Base-by-base conservation (phyloP, 345 rosid genomes). In the Abelmoschus esculentus region DNA sequence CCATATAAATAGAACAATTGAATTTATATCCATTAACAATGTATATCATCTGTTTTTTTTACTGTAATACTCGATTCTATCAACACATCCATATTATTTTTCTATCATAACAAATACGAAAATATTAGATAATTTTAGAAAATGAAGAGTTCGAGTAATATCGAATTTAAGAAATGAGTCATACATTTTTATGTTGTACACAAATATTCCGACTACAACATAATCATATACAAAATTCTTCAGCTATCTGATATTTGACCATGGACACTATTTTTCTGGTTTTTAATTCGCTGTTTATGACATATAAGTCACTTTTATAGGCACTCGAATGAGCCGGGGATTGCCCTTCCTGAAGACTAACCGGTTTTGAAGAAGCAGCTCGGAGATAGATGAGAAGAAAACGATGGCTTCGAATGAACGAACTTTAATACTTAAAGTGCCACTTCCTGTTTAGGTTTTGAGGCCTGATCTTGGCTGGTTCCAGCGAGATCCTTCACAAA, bases 401-500 rank as follows among this genome's bases (percentile, higher is more conserved):
- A 54, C 32, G 61, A 26, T 40, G 32, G 54, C 55, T 69, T 59
- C 12, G 15, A 29, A 53, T 57, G 31, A 34, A 14, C 34, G 7
- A 1, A 12, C 57, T 53, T 19, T 77, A 47, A 77, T 34, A 19
- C 77, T 49, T 69, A 50, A 15, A 61, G 60, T 11, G 75, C 26
- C 28, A 76, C 74, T 67, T 75, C 60, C 74, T 79, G 73, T 67
- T 77, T 67, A 22, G 68, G 18, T 71, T 79, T 73, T 18, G 85
- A 60, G 65, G 75, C 61, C 29, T 61, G 40, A 56, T 26, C 66
- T 13, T 49, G 63, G 53, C 62, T 31, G 32, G 61, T 72, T 73
- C 72, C 83, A 61, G 78, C 62, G 13, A 75, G 70, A 61, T 84
- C 90, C 77, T 85, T 89, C 73, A 91, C 79, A 71, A 86, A 95